Evolutionary conservation across 169 alveolate genomes (phyloP).

Genomic region (Besnoitia besnoiti): DNA sequence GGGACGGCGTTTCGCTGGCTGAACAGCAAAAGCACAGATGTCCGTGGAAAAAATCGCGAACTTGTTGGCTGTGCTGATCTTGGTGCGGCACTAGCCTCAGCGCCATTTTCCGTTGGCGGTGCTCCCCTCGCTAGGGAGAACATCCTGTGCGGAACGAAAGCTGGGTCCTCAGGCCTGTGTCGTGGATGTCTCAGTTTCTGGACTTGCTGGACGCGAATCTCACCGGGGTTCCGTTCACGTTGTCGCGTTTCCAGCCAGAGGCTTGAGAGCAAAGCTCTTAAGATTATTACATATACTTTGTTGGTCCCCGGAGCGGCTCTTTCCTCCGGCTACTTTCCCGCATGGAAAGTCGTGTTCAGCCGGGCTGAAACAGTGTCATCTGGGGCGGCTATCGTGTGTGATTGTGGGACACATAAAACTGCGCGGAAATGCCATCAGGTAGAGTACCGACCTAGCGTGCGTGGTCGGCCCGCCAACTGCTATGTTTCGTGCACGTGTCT

Average conservation of each 20-base stretch:
- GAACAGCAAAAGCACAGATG: background rate
- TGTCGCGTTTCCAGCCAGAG: background rate
- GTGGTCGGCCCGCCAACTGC: background rate
- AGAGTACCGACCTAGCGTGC: background rate
- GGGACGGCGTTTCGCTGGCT: background rate
- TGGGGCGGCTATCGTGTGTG: background rate
- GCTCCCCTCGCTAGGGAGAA: background rate
- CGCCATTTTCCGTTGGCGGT: background rate
- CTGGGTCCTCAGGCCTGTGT: too few relatives aligned
- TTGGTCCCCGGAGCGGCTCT: background rate
- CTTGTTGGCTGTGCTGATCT: background rate
- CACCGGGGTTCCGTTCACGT: background rate
- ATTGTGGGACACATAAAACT: background rate
- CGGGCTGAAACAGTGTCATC: background rate
- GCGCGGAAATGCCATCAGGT: background rate
- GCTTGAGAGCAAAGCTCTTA: background rate
- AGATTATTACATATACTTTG: background rate
- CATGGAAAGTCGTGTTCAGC: background rate
- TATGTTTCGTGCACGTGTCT: background rate
- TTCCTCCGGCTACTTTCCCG: too few relatives aligned
- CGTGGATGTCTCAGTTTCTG: too few relatives aligned
- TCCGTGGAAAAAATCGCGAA: background rate
- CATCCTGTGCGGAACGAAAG: too few relatives aligned
- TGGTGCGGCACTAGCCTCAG: background rate
- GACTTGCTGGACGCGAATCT: background rate